A percentile compares a stretch with the other conserved stretches of the same genome.
Conservation (phyloP, 2,329 filamentous ascomycete species). For the Calonectria pseudoreteaudii region DNA sequence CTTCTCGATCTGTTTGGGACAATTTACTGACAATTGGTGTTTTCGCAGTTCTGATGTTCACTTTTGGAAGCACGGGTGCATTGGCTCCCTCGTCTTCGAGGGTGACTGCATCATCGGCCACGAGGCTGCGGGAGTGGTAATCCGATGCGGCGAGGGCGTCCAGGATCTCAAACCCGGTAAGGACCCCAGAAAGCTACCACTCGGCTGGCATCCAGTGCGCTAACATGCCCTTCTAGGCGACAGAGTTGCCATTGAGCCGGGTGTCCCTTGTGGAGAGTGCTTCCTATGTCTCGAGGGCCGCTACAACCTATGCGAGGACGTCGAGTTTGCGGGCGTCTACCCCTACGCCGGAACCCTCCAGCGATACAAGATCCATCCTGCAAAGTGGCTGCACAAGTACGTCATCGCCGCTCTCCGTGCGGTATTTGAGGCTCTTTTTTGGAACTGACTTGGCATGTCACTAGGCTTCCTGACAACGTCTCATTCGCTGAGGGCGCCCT, state of each 20-base stretch:
- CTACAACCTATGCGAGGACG: constrained; percentile 73
- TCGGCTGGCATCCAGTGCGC: neutral
- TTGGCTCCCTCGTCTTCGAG: constrained; percentile 71
- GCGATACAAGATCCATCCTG: constrained; percentile 71
- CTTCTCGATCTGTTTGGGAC: neutral
- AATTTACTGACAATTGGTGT: constrained; percentile 5
- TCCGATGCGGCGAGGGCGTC: constrained; percentile 68
- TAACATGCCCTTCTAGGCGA: constrained; percentile 58
- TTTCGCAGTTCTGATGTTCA: constrained; percentile 71
- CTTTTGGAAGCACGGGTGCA: constrained; percentile 74
- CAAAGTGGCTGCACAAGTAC: constrained; percentile 68
- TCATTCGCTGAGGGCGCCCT: constrained; percentile 71
- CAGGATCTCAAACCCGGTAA: constrained; percentile 60
- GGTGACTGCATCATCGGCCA: constrained; percentile 75
- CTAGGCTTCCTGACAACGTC: constrained; percentile 64
- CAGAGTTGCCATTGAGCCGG: constrained; percentile 74
- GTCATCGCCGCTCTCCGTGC: neutral
- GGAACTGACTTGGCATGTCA: constrained; percentile 11
- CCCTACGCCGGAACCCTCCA: constrained; percentile 71
- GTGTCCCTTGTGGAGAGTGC: constrained; percentile 71
- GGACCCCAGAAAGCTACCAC: neutral
- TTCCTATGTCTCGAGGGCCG: constrained; percentile 70
- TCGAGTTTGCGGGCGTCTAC: constrained; percentile 71
- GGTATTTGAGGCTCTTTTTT: neutral
- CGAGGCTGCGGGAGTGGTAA: constrained; percentile 71